A percentile compares a stretch with the other conserved stretches of the same genome.
Evolutionary conservation across 2,329 filamentous ascomycete species (phyloP).

Genomic region (Fusarium siculi): DNA sequence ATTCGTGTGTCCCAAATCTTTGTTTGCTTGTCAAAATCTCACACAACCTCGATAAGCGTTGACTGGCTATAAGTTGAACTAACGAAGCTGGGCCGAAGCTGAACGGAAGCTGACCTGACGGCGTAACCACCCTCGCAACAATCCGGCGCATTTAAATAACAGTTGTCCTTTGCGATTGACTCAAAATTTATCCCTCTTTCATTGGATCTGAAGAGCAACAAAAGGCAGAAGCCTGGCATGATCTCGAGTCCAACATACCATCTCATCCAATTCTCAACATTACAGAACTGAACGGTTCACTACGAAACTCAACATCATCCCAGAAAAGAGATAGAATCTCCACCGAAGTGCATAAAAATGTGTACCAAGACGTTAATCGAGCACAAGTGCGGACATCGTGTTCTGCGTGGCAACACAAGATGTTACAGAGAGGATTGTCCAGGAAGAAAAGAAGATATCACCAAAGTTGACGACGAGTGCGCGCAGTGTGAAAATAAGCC

Average conservation of each 20-base stretch:
- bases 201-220: neutral
- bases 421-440: constrained; percentile 49
- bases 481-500: constrained; percentile 49
- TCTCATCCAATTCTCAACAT: neutral
- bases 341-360: constrained; percentile 39
- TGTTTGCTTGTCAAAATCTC: neutral
- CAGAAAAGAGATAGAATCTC: neutral
- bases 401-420: constrained; percentile 49
- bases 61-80: neutral
- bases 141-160: neutral
- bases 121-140: constrained; percentile 16
- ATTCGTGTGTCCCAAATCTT: constrained; percentile 4
- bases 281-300: neutral
- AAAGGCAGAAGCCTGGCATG: neutral
- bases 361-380: constrained; percentile 49
- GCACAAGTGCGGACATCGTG: constrained; percentile 51
- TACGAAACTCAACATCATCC: neutral
- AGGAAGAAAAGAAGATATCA: constrained; percentile 46
- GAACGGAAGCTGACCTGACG: constrained; percentile 2
- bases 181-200: neutral
- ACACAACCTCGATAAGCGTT: neutral
- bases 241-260: neutral
- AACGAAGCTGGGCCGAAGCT: neutral
- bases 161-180: constrained; percentile 3
- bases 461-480: constrained; percentile 47